Evolutionary conservation across 164 flowering plant genomes (phyloP).

Genomic region (Annona squamosa): DNA sequence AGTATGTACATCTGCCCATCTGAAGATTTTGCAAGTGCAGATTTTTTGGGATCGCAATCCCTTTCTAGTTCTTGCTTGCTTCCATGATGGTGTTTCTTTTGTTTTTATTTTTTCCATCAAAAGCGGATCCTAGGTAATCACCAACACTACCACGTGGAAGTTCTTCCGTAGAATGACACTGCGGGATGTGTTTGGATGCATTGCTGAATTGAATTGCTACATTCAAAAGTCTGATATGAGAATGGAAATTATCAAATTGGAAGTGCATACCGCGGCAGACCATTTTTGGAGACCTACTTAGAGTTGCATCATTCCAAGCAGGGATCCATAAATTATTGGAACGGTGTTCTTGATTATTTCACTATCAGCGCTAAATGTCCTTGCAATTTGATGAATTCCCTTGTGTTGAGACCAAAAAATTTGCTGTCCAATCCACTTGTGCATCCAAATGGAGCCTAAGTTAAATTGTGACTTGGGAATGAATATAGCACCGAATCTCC

Average conservation of each 20-base stretch:
- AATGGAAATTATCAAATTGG: not conserved
- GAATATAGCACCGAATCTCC: too few relatives aligned
- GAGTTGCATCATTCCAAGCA: not conserved
- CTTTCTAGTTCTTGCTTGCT: not conserved
- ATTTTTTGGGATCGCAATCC: slow-evolving; percentile 16
- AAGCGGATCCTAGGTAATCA: slow-evolving; percentile 1
- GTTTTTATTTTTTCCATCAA: not conserved
- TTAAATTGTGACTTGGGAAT: not conserved
- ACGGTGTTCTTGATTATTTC: not conserved
- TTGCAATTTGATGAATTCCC: not conserved
- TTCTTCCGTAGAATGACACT: not conserved
- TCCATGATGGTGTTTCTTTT: not conserved
- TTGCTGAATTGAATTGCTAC: not conserved
- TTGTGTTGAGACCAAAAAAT: not conserved
- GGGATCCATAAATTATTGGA: not conserved
- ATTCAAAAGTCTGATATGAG: not conserved
- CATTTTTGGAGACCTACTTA: not conserved
- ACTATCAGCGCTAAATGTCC: not conserved
- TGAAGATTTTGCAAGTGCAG: not conserved
- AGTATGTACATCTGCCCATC: slow-evolving; percentile 20
- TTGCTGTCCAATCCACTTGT: not conserved
- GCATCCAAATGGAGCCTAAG: not conserved
- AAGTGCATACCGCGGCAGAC: not conserved
- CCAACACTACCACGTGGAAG: not conserved
- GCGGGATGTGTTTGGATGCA: not conserved